Evolutionary conservation across 371 early-diverging fungal species (phyloP).

Genomic region (Mucor circinelloides): DNA sequence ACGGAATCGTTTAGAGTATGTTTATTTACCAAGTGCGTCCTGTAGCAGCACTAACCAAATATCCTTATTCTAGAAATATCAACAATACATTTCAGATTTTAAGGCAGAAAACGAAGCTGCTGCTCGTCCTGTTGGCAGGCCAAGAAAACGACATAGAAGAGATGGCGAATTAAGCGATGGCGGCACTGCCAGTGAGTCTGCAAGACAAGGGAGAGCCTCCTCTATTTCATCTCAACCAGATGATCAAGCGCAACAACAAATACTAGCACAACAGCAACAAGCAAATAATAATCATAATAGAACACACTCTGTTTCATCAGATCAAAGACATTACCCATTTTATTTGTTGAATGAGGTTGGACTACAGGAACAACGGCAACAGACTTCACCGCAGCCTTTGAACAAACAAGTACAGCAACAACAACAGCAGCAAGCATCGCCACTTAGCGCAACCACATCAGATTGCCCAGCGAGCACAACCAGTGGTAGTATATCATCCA

Average conservation of each 20-base stretch:
- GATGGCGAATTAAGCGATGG: constrained; percentile 19
- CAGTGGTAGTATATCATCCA: neutral
- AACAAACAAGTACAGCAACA: neutral
- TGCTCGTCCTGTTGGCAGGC: constrained; percentile 40
- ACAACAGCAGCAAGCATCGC: neutral
- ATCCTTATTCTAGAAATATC: constrained; percentile 33
- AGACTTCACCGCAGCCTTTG: neutral
- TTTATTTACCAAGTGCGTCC: neutral
- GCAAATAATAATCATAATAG: neutral
- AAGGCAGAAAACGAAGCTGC: constrained; percentile 51
- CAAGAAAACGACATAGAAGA: constrained; percentile 26
- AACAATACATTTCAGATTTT: constrained; percentile 48
- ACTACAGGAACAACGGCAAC: neutral
- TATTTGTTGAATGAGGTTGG: constrained; percentile 25
- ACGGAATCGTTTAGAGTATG: constrained; percentile 40
- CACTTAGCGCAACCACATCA: neutral
- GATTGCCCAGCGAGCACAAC: neutral
- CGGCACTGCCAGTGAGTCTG: constrained; percentile 14
- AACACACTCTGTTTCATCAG: constrained; percentile 3
- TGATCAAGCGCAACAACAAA: neutral
- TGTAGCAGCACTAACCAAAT: neutral
- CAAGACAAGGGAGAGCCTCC: constrained; percentile 8
- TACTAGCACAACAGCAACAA: neutral
- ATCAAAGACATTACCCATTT: constrained; percentile 27
- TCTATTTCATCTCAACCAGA: constrained; percentile 13